These are phyloP conservation scores for Trypanosoma cruzi DNA, from an alignment of 208 protist genomes.

Conservation along the genomic window DNA sequence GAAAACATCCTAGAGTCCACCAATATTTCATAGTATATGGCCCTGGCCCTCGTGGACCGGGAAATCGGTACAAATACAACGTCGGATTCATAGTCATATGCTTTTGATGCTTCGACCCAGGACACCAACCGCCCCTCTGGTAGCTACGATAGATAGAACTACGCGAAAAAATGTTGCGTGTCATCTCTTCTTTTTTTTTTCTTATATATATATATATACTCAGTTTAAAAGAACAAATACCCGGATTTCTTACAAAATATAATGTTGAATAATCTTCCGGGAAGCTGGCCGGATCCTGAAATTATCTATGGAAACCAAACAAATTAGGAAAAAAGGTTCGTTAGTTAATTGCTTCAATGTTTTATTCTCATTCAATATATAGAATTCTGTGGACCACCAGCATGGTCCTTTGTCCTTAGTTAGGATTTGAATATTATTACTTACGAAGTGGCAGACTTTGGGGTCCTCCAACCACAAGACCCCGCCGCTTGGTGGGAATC, in stretches of 20 bases:
- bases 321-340: no score
- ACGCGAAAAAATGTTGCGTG: constrained; percentile 16
- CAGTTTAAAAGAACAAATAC: constrained; percentile 10
- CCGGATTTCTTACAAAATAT: constrained; percentile 18
- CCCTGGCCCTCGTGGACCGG: constrained; percentile 74
- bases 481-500: no score
- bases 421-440: no score
- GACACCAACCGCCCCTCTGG: constrained; percentile 82
- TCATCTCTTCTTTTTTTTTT: constrained; percentile 12
- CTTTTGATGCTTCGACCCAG: constrained; percentile 90
- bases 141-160: constrained; percentile 43
- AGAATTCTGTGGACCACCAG: no score
- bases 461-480: no score
- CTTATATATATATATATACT: constrained; percentile 2
- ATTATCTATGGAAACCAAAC: no score
- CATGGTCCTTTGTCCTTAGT: no score
- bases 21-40: constrained; percentile 93
- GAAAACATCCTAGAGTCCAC: constrained; percentile 90
- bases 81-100: constrained; percentile 88
- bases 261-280: no score
- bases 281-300: no score
- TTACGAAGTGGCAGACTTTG: no score
- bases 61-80: constrained; percentile 83
- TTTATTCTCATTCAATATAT: no score
- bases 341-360: no score